phyloP scores from a whole-genome alignment of 2,329 filamentous ascomycete genomes.

The Zopfia rhizophila region DNA sequence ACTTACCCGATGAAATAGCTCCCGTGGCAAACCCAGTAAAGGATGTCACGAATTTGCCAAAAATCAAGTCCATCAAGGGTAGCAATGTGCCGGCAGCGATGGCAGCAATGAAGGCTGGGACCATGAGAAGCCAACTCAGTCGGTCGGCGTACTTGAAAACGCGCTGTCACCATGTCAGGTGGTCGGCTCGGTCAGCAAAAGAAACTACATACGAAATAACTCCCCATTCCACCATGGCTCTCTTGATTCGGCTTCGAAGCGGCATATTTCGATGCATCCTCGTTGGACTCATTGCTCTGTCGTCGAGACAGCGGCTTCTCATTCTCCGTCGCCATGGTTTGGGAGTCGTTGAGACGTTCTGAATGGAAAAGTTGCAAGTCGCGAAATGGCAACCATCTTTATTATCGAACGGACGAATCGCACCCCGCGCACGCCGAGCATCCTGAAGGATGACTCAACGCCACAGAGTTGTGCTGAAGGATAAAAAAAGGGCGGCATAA shows the following conservation, averaged over 20 bases:
- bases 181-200: neutral
- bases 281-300: constrained; percentile 8
- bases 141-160: constrained; percentile 49
- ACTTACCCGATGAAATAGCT: constrained; percentile 41
- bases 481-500: too few relatives aligned
- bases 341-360: constrained; percentile 11
- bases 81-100: constrained; percentile 58
- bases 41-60: constrained; percentile 60
- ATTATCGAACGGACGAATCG: too few relatives aligned
- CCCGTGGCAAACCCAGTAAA: constrained; percentile 58
- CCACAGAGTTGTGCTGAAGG: too few relatives aligned
- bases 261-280: constrained; percentile 6
- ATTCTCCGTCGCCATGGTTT: constrained; percentile 16
- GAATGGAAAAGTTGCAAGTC: too few relatives aligned
- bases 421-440: too few relatives aligned
- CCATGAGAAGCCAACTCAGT: constrained; percentile 43
- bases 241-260: constrained; percentile 20
- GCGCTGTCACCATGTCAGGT: constrained; percentile 34
- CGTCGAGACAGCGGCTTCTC: constrained; percentile 14
- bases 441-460: too few relatives aligned
- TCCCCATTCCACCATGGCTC: constrained; percentile 28
- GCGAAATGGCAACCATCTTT: too few relatives aligned
- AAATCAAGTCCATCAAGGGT: constrained; percentile 64
- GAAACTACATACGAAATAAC: constrained; percentile 36
- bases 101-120: constrained; percentile 46